Evolutionary conservation across 108 stramenopile genomes (phyloP).

Genomic region (Aurantiochytrium sp.): DNA sequence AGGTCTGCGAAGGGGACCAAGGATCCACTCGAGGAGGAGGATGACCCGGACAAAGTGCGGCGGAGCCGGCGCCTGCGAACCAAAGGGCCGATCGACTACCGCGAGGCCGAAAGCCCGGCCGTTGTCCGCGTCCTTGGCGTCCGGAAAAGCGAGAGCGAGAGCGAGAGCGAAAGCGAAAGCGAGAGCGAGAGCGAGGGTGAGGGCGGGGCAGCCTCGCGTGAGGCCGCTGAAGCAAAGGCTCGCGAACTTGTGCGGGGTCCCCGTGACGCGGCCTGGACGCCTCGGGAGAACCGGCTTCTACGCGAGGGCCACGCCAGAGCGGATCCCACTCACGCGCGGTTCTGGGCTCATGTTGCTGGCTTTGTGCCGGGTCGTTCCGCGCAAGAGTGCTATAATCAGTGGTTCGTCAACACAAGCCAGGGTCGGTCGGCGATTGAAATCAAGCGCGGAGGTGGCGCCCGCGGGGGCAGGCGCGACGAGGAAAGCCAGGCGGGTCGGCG

Average conservation of each 20-base stretch:
- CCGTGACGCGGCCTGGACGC: not conserved
- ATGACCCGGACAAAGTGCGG: not conserved
- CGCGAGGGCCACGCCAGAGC: conserved; percentile 4
- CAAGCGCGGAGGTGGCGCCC: not conserved
- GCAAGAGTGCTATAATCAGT: conserved; percentile 18
- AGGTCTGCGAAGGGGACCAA: too few species aligned
- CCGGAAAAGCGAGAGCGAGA: not conserved
- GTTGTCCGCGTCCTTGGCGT: too few species aligned
- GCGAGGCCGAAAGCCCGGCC: not conserved
- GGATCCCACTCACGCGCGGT: not conserved
- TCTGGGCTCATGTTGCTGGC: not conserved
- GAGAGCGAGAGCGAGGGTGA: not conserved
- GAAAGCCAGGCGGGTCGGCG: not conserved
- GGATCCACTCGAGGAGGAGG: too few species aligned
- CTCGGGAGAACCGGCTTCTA: not conserved
- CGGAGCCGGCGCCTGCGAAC: not conserved
- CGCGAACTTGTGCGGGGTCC: not conserved
- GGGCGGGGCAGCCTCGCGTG: not conserved
- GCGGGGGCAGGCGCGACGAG: too few species aligned
- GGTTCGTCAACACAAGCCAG: not conserved
- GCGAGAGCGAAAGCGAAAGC: not conserved
- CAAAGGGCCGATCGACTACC: not conserved
- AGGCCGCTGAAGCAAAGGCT: not conserved
- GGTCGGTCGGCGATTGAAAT: not conserved
- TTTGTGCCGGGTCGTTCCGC: not conserved